Percentiles rank a stretch among this genome's conserved stretches.
These are phyloP conservation scores for Pyrenophora teres DNA, from an alignment of 2,329 filamentous ascomycete species.

Conservation along the genomic window DNA sequence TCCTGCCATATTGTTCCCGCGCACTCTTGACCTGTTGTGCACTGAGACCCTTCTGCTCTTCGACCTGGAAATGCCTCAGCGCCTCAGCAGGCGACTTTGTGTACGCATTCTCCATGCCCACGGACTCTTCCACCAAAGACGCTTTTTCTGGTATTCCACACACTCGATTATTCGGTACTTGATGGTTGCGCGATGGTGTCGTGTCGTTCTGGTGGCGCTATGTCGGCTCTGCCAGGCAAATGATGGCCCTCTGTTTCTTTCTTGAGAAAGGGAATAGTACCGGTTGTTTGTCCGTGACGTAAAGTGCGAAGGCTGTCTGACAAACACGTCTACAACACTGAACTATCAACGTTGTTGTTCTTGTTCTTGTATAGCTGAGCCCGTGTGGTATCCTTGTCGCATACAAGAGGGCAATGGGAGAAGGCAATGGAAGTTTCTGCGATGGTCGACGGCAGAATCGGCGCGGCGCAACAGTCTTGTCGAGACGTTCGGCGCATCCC, in stretches of 20 bases:
- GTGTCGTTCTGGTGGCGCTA: slow-evolving; percentile 2
- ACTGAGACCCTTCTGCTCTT: slow-evolving; percentile 57
- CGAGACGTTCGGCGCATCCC: slow-evolving; percentile 10
- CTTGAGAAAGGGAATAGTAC: neutral
- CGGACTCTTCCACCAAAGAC: slow-evolving; percentile 8
- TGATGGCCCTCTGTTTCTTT: neutral
- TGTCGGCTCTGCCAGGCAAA: neutral
- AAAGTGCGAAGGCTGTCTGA: neutral
- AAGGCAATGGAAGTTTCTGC: slow-evolving; percentile 10
- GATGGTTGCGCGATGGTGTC: slow-evolving; percentile 7
- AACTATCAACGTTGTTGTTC: neutral
- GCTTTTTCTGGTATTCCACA: slow-evolving; percentile 1
- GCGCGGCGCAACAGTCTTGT: slow-evolving; percentile 16
- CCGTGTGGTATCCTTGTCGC: slow-evolving; percentile 2
- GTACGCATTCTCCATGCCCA: slow-evolving; percentile 60
- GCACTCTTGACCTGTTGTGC: slow-evolving; percentile 53
- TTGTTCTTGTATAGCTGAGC: too few species aligned
- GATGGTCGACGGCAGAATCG: slow-evolving; percentile 9
- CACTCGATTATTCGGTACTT: neutral
- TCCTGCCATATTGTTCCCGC: slow-evolving; percentile 58
- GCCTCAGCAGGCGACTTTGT: slow-evolving; percentile 55
- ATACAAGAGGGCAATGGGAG: slow-evolving; percentile 1
- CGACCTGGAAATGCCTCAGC: slow-evolving; percentile 58
- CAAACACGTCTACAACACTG: neutral
- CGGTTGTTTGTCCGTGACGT: slow-evolving; percentile 6